Base-by-base conservation (phyloP, 345 rosid species). In the Raphanus raphanistrum region DNA sequence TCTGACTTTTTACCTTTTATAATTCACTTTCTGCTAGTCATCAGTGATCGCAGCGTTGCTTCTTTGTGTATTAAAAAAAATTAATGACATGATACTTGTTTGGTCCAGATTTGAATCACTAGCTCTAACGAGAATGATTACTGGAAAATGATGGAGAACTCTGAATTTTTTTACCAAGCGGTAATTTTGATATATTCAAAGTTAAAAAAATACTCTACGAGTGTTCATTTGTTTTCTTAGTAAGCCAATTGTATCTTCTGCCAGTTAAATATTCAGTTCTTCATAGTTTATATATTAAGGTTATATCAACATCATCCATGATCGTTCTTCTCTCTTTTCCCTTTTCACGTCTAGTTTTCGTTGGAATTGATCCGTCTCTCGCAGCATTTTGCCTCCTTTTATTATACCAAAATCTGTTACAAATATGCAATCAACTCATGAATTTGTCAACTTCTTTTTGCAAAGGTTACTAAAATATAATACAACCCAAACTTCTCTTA, bases 61-160 rank as follows among this genome's bases (percentile, higher is more conserved):
- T 48, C 6, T 50, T 32, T n/a, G 6, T 66, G 43, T 21, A 6
- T 9, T 41, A 29, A 2, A 41, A 29, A 25, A 2, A 5, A 16
- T 16, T 9, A 57, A 8, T 4, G 28, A 33, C 25, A 6, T 61
- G 32, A 2, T 32, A 12, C 45, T n/a, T 28, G 65, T 70, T 41
- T 60, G 27, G 43, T 74, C 21, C 98, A 92, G 79, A 92, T 94
- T 60, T 94, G 98, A 84, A 66, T 92, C 66, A 92, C 98, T 25
- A 76, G 91, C 78, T 98, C 98, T 28, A 92, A 85, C 76, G 97
- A 84, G 48, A 87, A 87, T 66, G 93, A 87, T 26, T 94, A 98
- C 1, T 94, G 97, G 98, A 85, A 83, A 1, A 94, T 94, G 98
- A 74, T 92, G 15, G 87, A 90, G 78, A 94, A 92, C 78, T 89